A percentile compares a stretch with the other conserved stretches of the same genome.
These are phyloP conservation scores for Murraya koenigii DNA, from an alignment of 345 rosid species.

Conservation along the genomic window DNA sequence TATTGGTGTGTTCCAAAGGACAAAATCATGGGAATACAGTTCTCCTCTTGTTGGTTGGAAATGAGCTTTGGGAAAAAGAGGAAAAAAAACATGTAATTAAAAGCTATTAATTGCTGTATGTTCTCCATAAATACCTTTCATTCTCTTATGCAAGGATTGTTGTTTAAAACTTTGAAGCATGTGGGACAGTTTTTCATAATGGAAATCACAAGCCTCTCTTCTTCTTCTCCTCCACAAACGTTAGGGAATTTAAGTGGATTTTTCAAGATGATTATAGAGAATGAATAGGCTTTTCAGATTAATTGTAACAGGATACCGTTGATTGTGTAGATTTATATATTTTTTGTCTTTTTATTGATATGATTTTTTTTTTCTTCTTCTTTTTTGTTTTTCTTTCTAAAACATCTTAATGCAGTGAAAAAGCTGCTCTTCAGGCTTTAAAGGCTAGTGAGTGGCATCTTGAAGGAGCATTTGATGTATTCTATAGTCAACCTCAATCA, in stretches of 20 bases:
- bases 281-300: neutral
- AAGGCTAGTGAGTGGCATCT: slow-evolving; percentile 94
- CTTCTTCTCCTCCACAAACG: neutral
- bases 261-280: neutral
- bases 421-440: slow-evolving; percentile 76
- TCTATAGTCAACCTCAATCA: slow-evolving; percentile 82
- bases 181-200: neutral
- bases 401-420: slow-evolving; percentile 60
- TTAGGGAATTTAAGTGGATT: neutral
- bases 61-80: no score
- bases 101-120: neutral
- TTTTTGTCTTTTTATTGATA: neutral
- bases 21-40: neutral
- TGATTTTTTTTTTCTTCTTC: neutral
- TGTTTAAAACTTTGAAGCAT: neutral
- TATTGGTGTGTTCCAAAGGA: neutral
- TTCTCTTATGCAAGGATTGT: neutral
- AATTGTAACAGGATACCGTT: neutral
- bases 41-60: neutral
- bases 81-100: neutral
- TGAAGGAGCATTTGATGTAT: slow-evolving; percentile 91
- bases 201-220: no score
- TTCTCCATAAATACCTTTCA: neutral
- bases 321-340: neutral
- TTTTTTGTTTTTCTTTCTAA: neutral